A percentile compares a stretch with the other conserved stretches of the same genome.
phyloP scores from a whole-genome alignment of 73 alveolate species.

The Breviolum minutum region DNA sequence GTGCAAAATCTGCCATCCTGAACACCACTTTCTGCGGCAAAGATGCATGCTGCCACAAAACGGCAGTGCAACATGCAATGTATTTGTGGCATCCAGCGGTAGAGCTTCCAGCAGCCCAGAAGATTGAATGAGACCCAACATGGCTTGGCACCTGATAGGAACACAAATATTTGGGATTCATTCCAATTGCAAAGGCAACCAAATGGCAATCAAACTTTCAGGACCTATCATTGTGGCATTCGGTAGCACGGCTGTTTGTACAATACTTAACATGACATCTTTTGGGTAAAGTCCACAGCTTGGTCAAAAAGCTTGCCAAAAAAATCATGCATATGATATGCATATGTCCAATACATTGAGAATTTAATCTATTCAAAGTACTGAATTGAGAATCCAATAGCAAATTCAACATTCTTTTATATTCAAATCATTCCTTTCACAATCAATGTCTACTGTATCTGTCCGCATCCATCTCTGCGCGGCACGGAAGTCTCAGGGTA shows the following conservation, averaged over 20 bases:
- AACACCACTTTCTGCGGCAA: neutral
- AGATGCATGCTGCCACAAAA: conserved; percentile 66
- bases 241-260: neutral
- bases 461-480: neutral
- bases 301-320: neutral
- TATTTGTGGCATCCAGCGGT: conserved; percentile 23
- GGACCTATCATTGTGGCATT: neutral
- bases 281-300: too few relatives aligned
- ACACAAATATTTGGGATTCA: neutral
- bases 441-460: neutral
- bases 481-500: conserved; percentile 66
- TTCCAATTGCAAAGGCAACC: neutral
- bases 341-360: neutral
- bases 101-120: conserved; percentile 34
- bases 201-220: neutral
- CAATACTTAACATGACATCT: too few relatives aligned
- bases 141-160: conserved; percentile 57
- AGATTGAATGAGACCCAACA: conserved; percentile 36
- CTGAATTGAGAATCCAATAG: too few relatives aligned
- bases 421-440: neutral
- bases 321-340: too few relatives aligned
- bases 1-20: neutral
- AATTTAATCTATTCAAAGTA: neutral
- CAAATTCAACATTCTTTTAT: too few relatives aligned
- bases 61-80: conserved; percentile 71